Percentiles rank a stretch among this genome's conserved stretches.
These are phyloP conservation scores for Penicillium steckii DNA, from an alignment of 495 filamentous ascomycete genomes.

Conservation along the genomic window DNA sequence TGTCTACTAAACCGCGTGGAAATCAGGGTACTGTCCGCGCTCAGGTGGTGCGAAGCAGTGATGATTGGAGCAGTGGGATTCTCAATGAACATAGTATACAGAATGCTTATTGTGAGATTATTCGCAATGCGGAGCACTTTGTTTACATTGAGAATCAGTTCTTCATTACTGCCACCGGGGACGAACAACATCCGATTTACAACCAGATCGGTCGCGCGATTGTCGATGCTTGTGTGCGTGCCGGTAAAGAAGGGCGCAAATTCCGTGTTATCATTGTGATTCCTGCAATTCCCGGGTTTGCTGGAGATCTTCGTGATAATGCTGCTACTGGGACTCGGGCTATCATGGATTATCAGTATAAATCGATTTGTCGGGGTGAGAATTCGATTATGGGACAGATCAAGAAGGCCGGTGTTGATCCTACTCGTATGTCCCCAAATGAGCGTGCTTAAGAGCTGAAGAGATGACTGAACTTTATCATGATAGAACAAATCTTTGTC, in stretches of 20 bases:
- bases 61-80: constrained; percentile 95
- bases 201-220: constrained; percentile 87
- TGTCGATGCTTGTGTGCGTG: constrained; percentile 81
- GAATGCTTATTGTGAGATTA: constrained; percentile 85
- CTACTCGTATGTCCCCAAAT: constrained; percentile 38
- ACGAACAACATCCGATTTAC: constrained; percentile 78
- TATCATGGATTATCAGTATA: constrained; percentile 99
- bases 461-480: constrained; percentile 4
- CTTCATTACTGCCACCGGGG: constrained; percentile 93
- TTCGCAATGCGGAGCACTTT: constrained; percentile 80
- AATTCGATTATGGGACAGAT: constrained; percentile 86
- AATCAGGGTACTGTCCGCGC: constrained; percentile 72
- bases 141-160: constrained; percentile 99
- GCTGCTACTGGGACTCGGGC: constrained; percentile 83
- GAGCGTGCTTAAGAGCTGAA: background rate
- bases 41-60: constrained; percentile 82
- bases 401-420: constrained; percentile 73
- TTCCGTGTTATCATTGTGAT: constrained; percentile 90
- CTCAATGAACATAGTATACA: constrained; percentile 87
- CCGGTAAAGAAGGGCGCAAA: constrained; percentile 80
- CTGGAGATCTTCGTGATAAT: constrained; percentile 80
- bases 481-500: constrained; percentile 71
- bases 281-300: constrained; percentile 89
- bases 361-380: constrained; percentile 87
- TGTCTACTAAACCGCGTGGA: constrained; percentile 52